A percentile compares a stretch with the other conserved stretches of the same genome.
phyloP scores from a whole-genome alignment of 768 basidiomycete species.

The Leccinum arenicola region DNA sequence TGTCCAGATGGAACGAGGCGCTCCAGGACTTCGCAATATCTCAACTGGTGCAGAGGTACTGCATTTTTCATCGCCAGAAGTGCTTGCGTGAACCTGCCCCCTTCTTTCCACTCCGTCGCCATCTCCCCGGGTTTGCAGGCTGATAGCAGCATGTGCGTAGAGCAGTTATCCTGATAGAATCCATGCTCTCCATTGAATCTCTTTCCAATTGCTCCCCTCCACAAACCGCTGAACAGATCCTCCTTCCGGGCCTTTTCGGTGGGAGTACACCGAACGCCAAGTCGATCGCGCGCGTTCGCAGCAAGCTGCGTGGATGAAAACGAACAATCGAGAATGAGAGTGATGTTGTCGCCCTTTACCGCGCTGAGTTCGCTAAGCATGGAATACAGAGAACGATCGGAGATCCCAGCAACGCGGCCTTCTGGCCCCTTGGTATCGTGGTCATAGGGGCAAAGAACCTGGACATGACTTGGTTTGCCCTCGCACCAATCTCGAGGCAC shows the following conservation, averaged over 20 bases:
- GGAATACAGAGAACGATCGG: constrained; percentile 61
- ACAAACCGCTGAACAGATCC: constrained; percentile 54
- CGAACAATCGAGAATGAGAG: constrained; percentile 63
- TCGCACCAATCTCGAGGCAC: constrained; percentile 64
- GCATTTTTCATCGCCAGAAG: constrained; percentile 47
- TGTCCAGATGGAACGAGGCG: constrained; percentile 39
- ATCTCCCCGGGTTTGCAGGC: constrained; percentile 54
- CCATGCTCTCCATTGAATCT: constrained; percentile 37
- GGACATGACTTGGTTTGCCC: constrained; percentile 40
- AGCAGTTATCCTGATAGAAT: constrained; percentile 41
- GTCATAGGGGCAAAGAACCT: constrained; percentile 67
- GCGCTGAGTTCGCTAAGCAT: constrained; percentile 56
- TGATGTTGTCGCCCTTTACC: constrained; percentile 67
- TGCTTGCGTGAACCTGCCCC: constrained; percentile 59
- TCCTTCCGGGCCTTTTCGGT: constrained; percentile 51
- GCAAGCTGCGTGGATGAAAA: constrained; percentile 46
- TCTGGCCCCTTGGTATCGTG: constrained; percentile 49
- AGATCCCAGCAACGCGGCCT: constrained; percentile 58
- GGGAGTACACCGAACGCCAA: constrained; percentile 57
- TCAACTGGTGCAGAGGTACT: constrained; percentile 51
- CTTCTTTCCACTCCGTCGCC: constrained; percentile 60
- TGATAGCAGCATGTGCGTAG: constrained; percentile 52
- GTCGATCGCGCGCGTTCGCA: constrained; percentile 42
- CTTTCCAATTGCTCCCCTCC: constrained; percentile 45
- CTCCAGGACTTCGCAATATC: constrained; percentile 47